These are phyloP conservation scores for Zymoseptoria pseudotritici DNA, from an alignment of 2,329 filamentous ascomycete species.

Conservation along the genomic window DNA sequence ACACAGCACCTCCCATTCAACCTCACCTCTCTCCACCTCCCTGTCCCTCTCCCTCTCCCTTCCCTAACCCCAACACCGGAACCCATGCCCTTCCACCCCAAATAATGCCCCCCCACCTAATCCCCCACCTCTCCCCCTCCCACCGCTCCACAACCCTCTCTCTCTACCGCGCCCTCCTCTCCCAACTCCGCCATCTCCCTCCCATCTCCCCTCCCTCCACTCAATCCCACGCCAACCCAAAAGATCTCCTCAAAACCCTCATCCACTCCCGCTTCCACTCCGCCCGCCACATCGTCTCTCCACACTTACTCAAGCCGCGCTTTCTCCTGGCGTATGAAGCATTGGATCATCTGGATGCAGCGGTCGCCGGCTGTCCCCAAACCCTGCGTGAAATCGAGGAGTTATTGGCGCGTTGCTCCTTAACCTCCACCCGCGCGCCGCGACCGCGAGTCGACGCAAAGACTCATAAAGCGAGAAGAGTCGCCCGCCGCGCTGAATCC, in stretches of 20 bases:
- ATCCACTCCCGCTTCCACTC: slow-evolving; percentile 56
- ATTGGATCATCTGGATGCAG: slow-evolving; percentile 38
- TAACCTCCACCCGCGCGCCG: slow-evolving; percentile 16
- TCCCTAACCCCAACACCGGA: too few relatives aligned
- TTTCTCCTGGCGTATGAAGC: slow-evolving; percentile 62
- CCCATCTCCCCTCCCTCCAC: slow-evolving; percentile 8
- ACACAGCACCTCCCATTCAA: too few relatives aligned
- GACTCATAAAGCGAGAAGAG: neutral
- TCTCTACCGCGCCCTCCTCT: slow-evolving; percentile 63
- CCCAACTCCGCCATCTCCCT: slow-evolving; percentile 37
- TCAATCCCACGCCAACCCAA: slow-evolving; percentile 6
- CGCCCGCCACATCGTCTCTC: slow-evolving; percentile 52
- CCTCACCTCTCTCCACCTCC: too few relatives aligned
- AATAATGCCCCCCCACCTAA: slow-evolving; percentile 17
- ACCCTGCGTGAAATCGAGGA: slow-evolving; percentile 22
- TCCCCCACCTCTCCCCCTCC: slow-evolving; percentile 39
- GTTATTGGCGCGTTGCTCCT: slow-evolving; percentile 22
- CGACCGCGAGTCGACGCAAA: neutral
- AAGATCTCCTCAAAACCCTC: slow-evolving; percentile 43
- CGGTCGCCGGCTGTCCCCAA: slow-evolving; percentile 27
- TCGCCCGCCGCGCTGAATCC: neutral
- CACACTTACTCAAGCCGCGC: slow-evolving; percentile 53
- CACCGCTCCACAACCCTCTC: slow-evolving; percentile 57
- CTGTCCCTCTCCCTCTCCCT: too few relatives aligned
- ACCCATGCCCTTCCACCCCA: too few relatives aligned